Percentiles rank a stretch among this genome's conserved stretches.
Conservation (phyloP, 1,284 basidiomycete species). For the Tylopilus orsonianus region DNA sequence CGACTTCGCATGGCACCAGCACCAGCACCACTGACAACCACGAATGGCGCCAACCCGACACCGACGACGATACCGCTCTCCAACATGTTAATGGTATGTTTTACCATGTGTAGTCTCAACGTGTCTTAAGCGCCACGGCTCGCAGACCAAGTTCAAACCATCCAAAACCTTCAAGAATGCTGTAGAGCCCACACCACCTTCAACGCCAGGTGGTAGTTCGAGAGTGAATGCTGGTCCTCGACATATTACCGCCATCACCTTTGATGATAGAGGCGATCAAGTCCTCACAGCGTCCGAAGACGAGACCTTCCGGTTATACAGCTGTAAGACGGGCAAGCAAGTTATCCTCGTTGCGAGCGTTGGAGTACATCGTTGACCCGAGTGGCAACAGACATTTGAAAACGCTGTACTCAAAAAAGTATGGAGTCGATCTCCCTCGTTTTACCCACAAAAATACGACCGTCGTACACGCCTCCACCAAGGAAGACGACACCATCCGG, state of each 20-base stretch:
- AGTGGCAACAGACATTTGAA: slow-evolving; percentile 58
- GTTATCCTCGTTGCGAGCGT: slow-evolving; percentile 42
- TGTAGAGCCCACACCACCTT: slow-evolving; percentile 59
- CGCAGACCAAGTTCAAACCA: slow-evolving; percentile 75
- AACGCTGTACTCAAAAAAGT: slow-evolving; percentile 90
- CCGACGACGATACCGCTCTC: slow-evolving; percentile 38
- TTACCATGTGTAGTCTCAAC: background rate
- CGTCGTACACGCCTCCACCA: slow-evolving; percentile 91
- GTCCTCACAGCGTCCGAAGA: slow-evolving; percentile 91
- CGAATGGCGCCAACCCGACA: slow-evolving; percentile 36
- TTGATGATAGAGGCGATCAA: slow-evolving; percentile 88
- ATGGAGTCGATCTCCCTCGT: slow-evolving; percentile 90
- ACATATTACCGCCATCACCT: slow-evolving; percentile 86
- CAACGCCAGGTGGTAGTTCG: slow-evolving; percentile 45
- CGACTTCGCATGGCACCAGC: slow-evolving; percentile 23
- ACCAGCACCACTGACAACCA: slow-evolving; percentile 33
- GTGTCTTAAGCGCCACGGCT: slow-evolving; percentile 2
- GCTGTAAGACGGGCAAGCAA: slow-evolving; percentile 88
- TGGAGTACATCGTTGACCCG: slow-evolving; percentile 26
- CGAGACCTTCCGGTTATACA: slow-evolving; percentile 89
- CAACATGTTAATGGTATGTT: slow-evolving; percentile 48
- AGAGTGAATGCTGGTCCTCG: slow-evolving; percentile 47
- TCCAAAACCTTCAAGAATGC: slow-evolving; percentile 86
- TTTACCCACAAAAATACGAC: slow-evolving; percentile 90
- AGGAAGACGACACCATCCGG: slow-evolving; percentile 92